Base-by-base conservation (phyloP, 75 land plant species). In the Pinus albicaulis region DNA sequence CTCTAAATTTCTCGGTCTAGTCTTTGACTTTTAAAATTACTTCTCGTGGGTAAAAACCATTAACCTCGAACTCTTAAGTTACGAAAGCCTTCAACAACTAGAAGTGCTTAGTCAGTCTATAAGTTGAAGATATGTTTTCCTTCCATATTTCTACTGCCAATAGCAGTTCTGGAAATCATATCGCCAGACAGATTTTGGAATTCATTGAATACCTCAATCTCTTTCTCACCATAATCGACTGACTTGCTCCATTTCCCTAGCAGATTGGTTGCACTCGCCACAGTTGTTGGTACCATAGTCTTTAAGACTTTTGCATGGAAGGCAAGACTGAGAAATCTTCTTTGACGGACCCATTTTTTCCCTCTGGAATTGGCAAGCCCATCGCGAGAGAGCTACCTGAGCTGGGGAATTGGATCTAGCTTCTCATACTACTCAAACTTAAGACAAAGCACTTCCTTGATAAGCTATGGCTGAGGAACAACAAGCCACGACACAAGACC, bases 1-100 rank as follows among this genome's bases (percentile, higher is more conserved):
- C 64, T 17, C 34, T 31, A 12, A 38, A 78, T 73, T 14, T 79
- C 36, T 14, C 74, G 59, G 65, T 83, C 80, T 56, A 66, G 36
- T 64, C 57, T 59, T 16, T 28, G 44, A 8, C 74, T 52, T 58
- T 59, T 25, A 23, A 72, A 20, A 59, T 83, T 83, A 6, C 20
- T 22, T 76, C 20, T 26, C 0, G 81, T 83, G 3, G 85, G 85
- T 14, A 83, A 58, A 36, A 68, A 65, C 89, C 89, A 79, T 70
- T 76, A 79, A 5, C 89, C 89, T 7, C 87, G 89, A 59, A 84
- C 77, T 56, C 76, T 69, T 3, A 87, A 23, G 28, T 75, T 81
- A 12, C 77, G 36, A 12, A 78, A 53, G 56, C 81, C 80, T 53
- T 76, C 73, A 25, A 68, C 74, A 34, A 79, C 78, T 1, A 81